A percentile compares a stretch with the other conserved stretches of the same genome.
These are phyloP conservation scores for Blastobotrys ciferrii DNA, from an alignment of 1,139 yeast species.

Conservation along the genomic window DNA sequence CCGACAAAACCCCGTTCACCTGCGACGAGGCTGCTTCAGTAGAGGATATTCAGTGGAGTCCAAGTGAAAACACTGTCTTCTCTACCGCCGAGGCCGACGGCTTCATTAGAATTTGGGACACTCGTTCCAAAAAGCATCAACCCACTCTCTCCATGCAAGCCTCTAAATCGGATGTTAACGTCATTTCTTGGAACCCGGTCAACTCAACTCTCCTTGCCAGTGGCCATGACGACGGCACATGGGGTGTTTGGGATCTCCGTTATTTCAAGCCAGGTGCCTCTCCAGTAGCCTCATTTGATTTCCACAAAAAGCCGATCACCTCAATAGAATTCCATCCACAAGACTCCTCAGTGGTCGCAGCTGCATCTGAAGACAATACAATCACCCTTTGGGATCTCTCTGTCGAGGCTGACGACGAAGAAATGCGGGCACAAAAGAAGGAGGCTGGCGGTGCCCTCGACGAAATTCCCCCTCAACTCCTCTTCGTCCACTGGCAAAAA, in stretches of 20 bases:
- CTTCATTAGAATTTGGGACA: conserved; percentile 91
- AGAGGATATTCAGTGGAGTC: conserved; percentile 97
- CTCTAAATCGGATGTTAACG: conserved; percentile 82
- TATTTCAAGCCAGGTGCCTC: conserved; percentile 68
- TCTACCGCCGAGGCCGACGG: conserved; percentile 95
- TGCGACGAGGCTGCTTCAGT: conserved; percentile 61
- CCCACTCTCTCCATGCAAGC: conserved; percentile 82
- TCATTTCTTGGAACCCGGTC: conserved; percentile 84
- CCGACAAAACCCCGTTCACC: conserved; percentile 76
- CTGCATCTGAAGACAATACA: conserved; percentile 93
- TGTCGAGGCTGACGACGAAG: conserved; percentile 34
- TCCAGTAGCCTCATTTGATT: conserved; percentile 76
- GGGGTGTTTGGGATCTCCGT: conserved; percentile 98
- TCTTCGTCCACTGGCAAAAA: conserved; percentile 97
- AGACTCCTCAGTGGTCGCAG: conserved; percentile 94
- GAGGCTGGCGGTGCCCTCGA: conserved; percentile 66
- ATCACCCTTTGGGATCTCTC: conserved; percentile 77
- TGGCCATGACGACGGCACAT: conserved; percentile 95
- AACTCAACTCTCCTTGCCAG: conserved; percentile 86
- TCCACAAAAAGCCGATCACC: conserved; percentile 92
- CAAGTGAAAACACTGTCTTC: conserved; percentile 85
- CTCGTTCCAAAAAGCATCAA: conserved; percentile 85
- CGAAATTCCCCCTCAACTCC: conserved; percentile 91
- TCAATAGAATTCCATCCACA: conserved; percentile 92
- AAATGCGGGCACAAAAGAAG: conserved; percentile 28